A percentile compares a stretch with the other conserved stretches of the same genome.
These are phyloP conservation scores for Colletotrichum phormii DNA, from an alignment of 2,329 filamentous ascomycete genomes.

Conservation along the genomic window DNA sequence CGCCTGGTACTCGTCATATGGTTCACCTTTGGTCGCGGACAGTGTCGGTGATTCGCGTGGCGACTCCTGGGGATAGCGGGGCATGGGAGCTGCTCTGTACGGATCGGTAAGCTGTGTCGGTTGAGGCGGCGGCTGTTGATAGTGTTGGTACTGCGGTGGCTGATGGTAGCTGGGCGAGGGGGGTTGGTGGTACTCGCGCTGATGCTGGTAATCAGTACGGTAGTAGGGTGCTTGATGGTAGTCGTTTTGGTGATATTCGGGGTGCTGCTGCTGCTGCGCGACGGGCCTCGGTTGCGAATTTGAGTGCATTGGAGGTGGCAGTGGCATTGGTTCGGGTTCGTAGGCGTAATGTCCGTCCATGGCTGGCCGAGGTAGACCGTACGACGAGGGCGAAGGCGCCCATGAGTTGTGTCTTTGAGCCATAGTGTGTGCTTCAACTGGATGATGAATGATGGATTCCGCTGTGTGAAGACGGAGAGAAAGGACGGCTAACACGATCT, in stretches of 20 bases:
- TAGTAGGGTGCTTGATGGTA: background rate
- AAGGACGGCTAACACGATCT: background rate
- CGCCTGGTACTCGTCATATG: conserved; percentile 23
- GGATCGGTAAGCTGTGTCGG: conserved; percentile 13
- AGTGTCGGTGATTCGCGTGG: conserved; percentile 6
- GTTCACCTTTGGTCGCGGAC: background rate
- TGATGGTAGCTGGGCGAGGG: conserved; percentile 39
- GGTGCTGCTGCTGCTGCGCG: conserved; percentile 17
- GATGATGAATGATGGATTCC: conserved; percentile 41
- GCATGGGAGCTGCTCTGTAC: conserved; percentile 22
- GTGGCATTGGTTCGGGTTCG: conserved; percentile 41
- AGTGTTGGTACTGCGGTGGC: conserved; percentile 34
- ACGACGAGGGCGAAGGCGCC: conserved; percentile 40
- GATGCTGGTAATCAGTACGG: background rate
- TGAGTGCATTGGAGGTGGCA: conserved; percentile 43
- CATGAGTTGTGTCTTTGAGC: conserved; percentile 47
- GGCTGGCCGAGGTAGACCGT: conserved; percentile 42
- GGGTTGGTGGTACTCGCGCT: conserved; percentile 38
- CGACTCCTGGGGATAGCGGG: conserved; percentile 9
- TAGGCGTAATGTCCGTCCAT: conserved; percentile 41
- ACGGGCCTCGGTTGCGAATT: conserved; percentile 23
- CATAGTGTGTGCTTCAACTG: conserved; percentile 48
- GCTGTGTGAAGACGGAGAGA: conserved; percentile 45
- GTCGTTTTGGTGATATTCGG: conserved; percentile 17
- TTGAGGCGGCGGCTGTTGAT: conserved; percentile 38